These are phyloP conservation scores for Torrubiella hemipterigena DNA, from an alignment of 2,329 filamentous ascomycete genomes.

Conservation along the genomic window DNA sequence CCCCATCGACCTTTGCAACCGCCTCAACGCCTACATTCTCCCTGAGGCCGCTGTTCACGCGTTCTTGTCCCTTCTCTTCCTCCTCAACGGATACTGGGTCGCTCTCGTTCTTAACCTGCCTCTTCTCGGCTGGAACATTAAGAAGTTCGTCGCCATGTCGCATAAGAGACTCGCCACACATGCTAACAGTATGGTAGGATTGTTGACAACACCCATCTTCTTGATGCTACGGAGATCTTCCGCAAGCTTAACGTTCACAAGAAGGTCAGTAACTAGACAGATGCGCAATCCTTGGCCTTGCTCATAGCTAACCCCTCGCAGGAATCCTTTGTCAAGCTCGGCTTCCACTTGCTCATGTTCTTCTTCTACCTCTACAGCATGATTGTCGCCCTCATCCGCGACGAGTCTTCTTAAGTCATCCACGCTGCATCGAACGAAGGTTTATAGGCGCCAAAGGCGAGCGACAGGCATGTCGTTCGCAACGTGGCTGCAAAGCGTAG, in stretches of 20 bases:
- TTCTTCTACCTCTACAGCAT: slow-evolving; percentile 99
- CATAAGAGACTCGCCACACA: background rate
- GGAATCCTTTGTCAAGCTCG: slow-evolving; percentile 99
- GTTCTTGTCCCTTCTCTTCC: slow-evolving; percentile 88
- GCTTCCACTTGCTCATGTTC: slow-evolving; percentile 98
- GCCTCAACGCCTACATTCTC: slow-evolving; percentile 98
- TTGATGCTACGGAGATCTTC: slow-evolving; percentile 98
- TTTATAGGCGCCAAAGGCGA: too few species aligned
- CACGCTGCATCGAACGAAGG: too few species aligned
- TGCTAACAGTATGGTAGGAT: slow-evolving; percentile 49
- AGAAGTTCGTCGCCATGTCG: slow-evolving; percentile 67
- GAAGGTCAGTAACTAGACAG: too few species aligned
- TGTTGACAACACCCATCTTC: slow-evolving; percentile 87
- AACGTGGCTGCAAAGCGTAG: too few species aligned
- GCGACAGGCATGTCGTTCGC: too few species aligned
- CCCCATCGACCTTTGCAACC: slow-evolving; percentile 99
- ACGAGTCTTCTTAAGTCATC: slow-evolving; percentile 78
- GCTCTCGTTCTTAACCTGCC: slow-evolving; percentile 86
- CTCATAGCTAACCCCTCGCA: too few species aligned
- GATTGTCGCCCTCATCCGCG: slow-evolving; percentile 92
- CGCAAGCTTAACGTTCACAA: slow-evolving; percentile 98
- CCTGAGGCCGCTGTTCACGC: slow-evolving; percentile 96
- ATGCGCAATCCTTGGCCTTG: too few species aligned
- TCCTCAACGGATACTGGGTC: slow-evolving; percentile 98
- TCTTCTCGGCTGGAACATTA: slow-evolving; percentile 83